These are phyloP conservation scores for Scutellaria baicalensis DNA, from an alignment of 257 asterid species.

Conservation along the genomic window DNA sequence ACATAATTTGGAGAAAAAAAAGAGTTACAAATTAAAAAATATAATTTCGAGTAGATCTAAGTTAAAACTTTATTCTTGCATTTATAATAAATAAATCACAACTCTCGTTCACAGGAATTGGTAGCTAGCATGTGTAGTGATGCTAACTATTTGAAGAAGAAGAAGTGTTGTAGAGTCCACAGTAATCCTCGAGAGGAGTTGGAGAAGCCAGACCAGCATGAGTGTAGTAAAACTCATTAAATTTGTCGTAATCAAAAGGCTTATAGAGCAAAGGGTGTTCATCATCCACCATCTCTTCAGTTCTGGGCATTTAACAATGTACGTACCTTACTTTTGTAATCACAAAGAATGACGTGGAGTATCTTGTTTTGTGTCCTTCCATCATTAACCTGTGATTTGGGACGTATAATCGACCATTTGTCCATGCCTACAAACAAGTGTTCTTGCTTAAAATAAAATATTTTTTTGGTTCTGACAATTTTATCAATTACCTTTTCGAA, in stretches of 20 bases:
- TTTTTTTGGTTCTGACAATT: too few species aligned
- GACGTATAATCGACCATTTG: background rate
- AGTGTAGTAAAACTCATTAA: slow-evolving; percentile 30
- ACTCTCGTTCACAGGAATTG: too few species aligned
- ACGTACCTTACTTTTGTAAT: slow-evolving; percentile 26
- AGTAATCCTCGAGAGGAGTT: slow-evolving; percentile 30
- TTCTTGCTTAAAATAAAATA: too few species aligned
- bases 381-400: slow-evolving; percentile 42
- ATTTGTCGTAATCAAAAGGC: slow-evolving; percentile 42
- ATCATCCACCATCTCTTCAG: slow-evolving; percentile 43
- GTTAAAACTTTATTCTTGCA: too few species aligned
- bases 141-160: too few species aligned
- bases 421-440: slow-evolving; percentile 9
- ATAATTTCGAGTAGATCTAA: too few species aligned
- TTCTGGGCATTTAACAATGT: slow-evolving; percentile 33
- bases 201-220: slow-evolving; percentile 26
- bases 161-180: too few species aligned
- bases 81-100: too few species aligned
- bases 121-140: too few species aligned
- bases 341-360: slow-evolving; percentile 26
- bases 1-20: too few species aligned
- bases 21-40: too few species aligned
- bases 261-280: slow-evolving; percentile 44
- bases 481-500: too few species aligned
- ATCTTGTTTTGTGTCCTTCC: slow-evolving; percentile 39